Percentiles rank a stretch among this genome's conserved stretches.
Conservation (phyloP, 176 grass and related monocot genomes). For the Tillandsia fasciculata region DNA sequence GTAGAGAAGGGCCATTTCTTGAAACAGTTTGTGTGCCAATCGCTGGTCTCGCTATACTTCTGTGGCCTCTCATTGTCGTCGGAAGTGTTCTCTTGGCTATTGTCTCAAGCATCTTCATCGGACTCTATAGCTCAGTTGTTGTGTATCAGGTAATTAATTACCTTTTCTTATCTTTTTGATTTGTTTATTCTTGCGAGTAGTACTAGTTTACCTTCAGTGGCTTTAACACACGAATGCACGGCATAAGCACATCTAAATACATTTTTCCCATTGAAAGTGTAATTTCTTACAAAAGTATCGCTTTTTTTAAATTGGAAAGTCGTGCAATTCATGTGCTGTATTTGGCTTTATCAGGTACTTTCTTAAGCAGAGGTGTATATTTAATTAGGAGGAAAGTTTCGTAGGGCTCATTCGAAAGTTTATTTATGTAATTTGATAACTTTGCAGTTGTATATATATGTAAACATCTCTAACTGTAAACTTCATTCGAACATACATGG, state of each 20-base stretch:
- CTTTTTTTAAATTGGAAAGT: too few relatives aligned
- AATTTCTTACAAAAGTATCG: too few relatives aligned
- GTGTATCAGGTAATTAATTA: slow-evolving; percentile 68
- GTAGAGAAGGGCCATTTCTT: slow-evolving; percentile 75
- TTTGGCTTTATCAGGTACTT: not conserved
- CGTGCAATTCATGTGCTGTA: too few relatives aligned
- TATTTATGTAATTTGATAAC: too few relatives aligned
- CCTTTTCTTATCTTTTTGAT: not conserved
- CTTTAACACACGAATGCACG: too few relatives aligned
- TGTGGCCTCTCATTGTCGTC: slow-evolving; percentile 83
- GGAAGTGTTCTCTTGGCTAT: slow-evolving; percentile 67
- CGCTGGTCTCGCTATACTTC: slow-evolving; percentile 74
- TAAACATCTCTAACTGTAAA: not conserved
- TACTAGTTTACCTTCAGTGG: not conserved
- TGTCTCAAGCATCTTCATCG: slow-evolving; percentile 84
- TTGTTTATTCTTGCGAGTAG: not conserved
- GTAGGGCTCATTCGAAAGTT: too few relatives aligned
- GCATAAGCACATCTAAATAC: too few relatives aligned
- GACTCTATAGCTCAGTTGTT: slow-evolving; percentile 79
- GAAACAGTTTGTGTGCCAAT: slow-evolving; percentile 80
- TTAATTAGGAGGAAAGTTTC: too few relatives aligned
- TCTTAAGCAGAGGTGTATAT: not conserved
- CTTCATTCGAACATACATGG: not conserved
- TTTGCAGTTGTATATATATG: too few relatives aligned
- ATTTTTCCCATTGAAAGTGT: too few relatives aligned